Base-by-base conservation (phyloP, 768 basidiomycete species). In the Fistulinella prunicolor region DNA sequence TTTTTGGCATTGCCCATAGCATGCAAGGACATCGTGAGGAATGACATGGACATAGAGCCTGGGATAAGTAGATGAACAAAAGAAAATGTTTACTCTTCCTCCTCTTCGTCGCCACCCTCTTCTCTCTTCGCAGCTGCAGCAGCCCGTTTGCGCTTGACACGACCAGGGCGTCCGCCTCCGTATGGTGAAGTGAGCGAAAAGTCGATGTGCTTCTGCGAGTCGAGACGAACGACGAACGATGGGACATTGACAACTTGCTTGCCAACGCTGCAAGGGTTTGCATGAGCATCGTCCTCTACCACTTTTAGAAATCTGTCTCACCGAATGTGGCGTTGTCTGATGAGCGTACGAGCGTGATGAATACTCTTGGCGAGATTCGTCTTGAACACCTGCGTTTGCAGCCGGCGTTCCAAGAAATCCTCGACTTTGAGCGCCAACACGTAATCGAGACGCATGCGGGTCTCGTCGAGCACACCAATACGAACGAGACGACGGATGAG, bases 341-440 rank as follows among this genome's bases (percentile, higher is more conserved):
- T 99, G 67, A 99, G 81, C 57, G 94, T 92, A 73, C 96, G 88
- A 38, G 96, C 96, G 70, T 98, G 96, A 73, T 99, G 96, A 61
- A 99, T 96, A 64, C 82, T 85, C 85, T 98, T 98, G 50, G 96
- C 96, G 56, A 99, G 80, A 58, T 94, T 94, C 59, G 80, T 84
- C 83, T 98, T 98, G 89, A 98, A 99, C 63, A 99, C 96, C 78
- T 98, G 96, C 34, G 96, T 99, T 76, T 99, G 96, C 67, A 99
- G 75, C 62, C 96, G 78, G 64, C 96, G 82, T 81, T 99, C 96
- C 87, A 99, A 88, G 87, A 99, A 99, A 75, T 99, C 96, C 73
- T 99, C 96, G 62, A 97, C 85, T 79, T 97, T 98, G 62, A 98
- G 78, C 45, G 95, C 96, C 72, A 99, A 79, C 79, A 98, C 96